phyloP scores from a whole-genome alignment of 2,329 filamentous ascomycete genomes.

The Fusarium camptoceras region DNA sequence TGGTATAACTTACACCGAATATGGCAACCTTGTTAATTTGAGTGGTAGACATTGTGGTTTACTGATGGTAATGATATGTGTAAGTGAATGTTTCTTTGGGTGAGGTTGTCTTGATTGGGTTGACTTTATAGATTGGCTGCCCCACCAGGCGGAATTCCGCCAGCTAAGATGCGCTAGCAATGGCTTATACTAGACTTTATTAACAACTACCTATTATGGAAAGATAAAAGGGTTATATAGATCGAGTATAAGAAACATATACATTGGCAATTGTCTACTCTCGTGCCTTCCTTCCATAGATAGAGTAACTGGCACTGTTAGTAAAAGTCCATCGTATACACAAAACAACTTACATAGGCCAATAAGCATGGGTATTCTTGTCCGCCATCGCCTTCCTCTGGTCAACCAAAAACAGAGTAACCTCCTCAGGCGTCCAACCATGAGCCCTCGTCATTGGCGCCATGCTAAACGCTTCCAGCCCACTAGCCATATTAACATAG shows the following conservation, averaged over 20 bases:
- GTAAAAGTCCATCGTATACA: too few species aligned
- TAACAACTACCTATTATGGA: background rate
- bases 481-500: constrained; percentile 19
- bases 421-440: constrained; percentile 26
- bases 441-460: constrained; percentile 30
- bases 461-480: constrained; percentile 38
- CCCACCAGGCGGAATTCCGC: constrained; percentile 35
- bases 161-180: background rate
- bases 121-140: constrained; percentile 7
- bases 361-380: constrained; percentile 20
- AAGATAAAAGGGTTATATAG: too few species aligned
- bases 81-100: constrained; percentile 10
- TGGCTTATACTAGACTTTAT: background rate
- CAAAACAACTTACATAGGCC: constrained; percentile 20
- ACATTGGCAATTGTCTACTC: background rate
- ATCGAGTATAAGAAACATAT: fast-evolving
- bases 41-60: constrained; percentile 13
- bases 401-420: constrained; percentile 22
- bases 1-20: constrained; percentile 15
- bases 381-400: constrained; percentile 28
- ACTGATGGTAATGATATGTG: background rate
- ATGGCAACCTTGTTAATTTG: constrained; percentile 15
- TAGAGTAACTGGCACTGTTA: constrained; percentile 11
- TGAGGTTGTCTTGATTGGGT: constrained; percentile 4
- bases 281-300: constrained; percentile 15